A percentile compares a stretch with the other conserved stretches of the same genome.
These are phyloP conservation scores for Talaromyces islandicus DNA, from an alignment of 2,329 filamentous ascomycete genomes.

Conservation along the genomic window DNA sequence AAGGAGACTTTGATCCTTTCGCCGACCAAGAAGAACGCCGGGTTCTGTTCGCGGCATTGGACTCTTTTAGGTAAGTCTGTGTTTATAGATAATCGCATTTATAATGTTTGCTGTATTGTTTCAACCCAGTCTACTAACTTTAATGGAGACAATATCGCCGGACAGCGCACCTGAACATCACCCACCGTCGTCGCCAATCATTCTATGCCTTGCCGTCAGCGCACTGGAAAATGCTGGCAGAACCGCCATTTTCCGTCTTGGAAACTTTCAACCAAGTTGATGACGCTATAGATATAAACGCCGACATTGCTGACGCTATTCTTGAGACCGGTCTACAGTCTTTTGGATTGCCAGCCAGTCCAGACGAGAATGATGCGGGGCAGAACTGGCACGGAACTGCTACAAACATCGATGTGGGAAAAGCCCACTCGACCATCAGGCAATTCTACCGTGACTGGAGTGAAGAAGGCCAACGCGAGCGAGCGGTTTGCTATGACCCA, in stretches of 20 bases:
- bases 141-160: conserved; percentile 69
- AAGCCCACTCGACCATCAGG: conserved; percentile 83
- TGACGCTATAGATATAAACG: conserved; percentile 82
- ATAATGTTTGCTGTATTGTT: background rate
- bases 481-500: conserved; percentile 70
- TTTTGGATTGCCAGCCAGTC: conserved; percentile 51
- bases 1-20: conserved; percentile 58
- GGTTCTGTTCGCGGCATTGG: conserved; percentile 74
- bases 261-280: conserved; percentile 74
- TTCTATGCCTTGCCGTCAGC: conserved; percentile 84
- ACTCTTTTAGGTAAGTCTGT: conserved; percentile 75
- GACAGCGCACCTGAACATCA: conserved; percentile 81
- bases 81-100: background rate
- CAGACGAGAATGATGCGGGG: conserved; percentile 34
- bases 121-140: background rate
- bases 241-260: conserved; percentile 75
- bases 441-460: conserved; percentile 98
- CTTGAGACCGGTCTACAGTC: conserved; percentile 61
- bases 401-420: conserved; percentile 72
- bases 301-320: conserved; percentile 73
- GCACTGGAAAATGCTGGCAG: conserved; percentile 78
- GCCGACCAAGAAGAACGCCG: conserved; percentile 72
- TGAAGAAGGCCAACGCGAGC: conserved; percentile 65
- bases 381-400: conserved; percentile 65
- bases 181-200: conserved; percentile 80